Conservation (phyloP, 805 yeast genomes). For the Kodamaea jinghongensis region DNA sequence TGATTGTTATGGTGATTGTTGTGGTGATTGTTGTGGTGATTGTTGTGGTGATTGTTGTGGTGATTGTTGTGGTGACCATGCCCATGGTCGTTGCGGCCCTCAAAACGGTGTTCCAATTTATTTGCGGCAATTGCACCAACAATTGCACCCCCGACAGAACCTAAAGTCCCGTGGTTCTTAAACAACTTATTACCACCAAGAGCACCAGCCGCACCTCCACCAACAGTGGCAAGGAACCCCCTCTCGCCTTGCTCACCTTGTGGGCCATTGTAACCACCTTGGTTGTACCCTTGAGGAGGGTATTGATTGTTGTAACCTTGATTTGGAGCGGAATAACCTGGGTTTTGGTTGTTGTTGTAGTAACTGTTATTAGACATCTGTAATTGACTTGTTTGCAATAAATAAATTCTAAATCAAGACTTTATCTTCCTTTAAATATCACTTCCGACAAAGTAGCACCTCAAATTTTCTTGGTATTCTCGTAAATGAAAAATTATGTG, state of each 20-base stretch:
- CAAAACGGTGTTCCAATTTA: constrained; percentile 23
- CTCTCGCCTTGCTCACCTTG: constrained; percentile 23
- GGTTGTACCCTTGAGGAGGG: background rate
- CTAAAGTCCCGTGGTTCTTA: constrained; percentile 23
- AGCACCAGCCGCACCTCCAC: constrained; percentile 33
- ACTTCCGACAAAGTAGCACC: no score
- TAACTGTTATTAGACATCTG: constrained; percentile 26
- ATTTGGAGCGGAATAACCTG: no score
- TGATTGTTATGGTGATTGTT: background rate
- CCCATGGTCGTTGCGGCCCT: constrained; percentile 9
- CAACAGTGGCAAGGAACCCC: constrained; percentile 26
- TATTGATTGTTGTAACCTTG: constrained; percentile 13
- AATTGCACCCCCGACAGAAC: constrained; percentile 29
- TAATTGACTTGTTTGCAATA: background rate
- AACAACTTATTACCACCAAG: constrained; percentile 27
- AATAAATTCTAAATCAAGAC: background rate
- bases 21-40: background rate
- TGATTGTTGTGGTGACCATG: constrained; percentile 4
- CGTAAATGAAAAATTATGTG: no score
- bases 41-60: constrained; percentile 4
- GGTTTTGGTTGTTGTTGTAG: constrained; percentile 11
- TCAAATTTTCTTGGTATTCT: no score
- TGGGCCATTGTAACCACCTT: constrained; percentile 17
- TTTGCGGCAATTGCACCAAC: constrained; percentile 30
- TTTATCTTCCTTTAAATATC: no score